These are phyloP conservation scores for Rhizomucor pusillus DNA, from an alignment of 371 early-diverging fungal genomes.

Conservation along the genomic window DNA sequence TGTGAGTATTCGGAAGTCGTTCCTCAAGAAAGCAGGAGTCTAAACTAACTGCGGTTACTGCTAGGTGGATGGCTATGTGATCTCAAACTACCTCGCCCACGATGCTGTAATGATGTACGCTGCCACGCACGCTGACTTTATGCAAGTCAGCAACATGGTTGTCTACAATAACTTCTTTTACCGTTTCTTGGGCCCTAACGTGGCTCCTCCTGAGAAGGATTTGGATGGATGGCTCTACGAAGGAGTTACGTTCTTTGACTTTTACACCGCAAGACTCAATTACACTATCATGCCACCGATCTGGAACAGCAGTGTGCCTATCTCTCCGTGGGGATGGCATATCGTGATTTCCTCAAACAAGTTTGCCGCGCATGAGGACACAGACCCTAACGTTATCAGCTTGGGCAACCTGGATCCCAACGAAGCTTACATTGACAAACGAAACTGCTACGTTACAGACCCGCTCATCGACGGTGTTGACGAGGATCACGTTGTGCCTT, in stretches of 20 bases:
- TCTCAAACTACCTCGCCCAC: slow-evolving; percentile 44
- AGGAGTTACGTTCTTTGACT: slow-evolving; percentile 43
- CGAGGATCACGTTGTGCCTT: slow-evolving; percentile 13
- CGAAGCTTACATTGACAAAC: slow-evolving; percentile 24
- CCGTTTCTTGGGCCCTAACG: slow-evolving; percentile 22
- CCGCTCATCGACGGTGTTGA: slow-evolving; percentile 20
- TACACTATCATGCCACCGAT: slow-evolving; percentile 37
- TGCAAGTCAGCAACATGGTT: slow-evolving; percentile 41
- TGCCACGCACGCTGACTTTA: slow-evolving; percentile 34
- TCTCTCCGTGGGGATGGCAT: slow-evolving; percentile 38
- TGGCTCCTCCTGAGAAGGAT: slow-evolving; percentile 18
- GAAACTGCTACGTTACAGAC: slow-evolving; percentile 39
- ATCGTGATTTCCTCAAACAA: slow-evolving; percentile 29
- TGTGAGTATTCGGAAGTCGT: not conserved
- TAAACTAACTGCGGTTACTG: too few species aligned
- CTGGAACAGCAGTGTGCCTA: slow-evolving; percentile 35
- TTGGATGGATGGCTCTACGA: slow-evolving; percentile 41
- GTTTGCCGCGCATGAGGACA: slow-evolving; percentile 29
- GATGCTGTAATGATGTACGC: slow-evolving; percentile 42
- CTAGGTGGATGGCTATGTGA: slow-evolving; percentile 35
- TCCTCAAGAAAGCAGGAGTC: not conserved
- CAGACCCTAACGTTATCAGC: slow-evolving; percentile 42
- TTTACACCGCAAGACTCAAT: slow-evolving; percentile 40
- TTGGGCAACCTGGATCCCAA: slow-evolving; percentile 33
- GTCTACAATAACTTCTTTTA: slow-evolving; percentile 39